Evolutionary conservation across 129 eudicot genomes (phyloP).

Genomic region (Saposhnikovia divaricata): DNA sequence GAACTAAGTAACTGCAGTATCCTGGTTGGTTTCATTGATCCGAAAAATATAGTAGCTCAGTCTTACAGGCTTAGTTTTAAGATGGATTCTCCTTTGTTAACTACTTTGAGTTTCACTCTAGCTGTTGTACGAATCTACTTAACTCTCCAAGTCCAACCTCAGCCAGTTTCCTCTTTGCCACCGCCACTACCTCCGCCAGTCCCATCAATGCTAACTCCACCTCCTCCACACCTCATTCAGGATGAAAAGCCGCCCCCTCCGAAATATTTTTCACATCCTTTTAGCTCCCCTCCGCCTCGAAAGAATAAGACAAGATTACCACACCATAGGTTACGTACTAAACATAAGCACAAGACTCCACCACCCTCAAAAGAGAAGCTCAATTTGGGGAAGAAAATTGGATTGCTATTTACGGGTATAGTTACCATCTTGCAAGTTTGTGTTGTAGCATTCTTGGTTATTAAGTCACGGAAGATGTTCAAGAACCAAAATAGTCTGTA

Average conservation of each 20-base stretch:
- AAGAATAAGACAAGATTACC: not conserved
- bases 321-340: not conserved
- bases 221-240: conserved; percentile 7
- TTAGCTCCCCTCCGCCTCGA: too few species aligned
- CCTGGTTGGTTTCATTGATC: too few species aligned
- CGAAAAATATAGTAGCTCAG: too few species aligned
- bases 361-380: conserved; percentile 2
- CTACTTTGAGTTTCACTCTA: conserved; percentile 3
- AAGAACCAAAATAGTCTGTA: conserved; percentile 2
- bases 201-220: not conserved
- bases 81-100: conserved; percentile 19
- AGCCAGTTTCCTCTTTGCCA: not conserved
- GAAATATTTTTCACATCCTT: too few species aligned
- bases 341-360: not conserved
- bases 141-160: conserved; percentile 18
- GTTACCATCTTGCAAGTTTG: conserved; percentile 23
- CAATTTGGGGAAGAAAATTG: conserved; percentile 25
- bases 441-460: conserved; percentile 21
- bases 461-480: conserved; percentile 23
- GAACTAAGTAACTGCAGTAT: too few species aligned
- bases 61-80: too few species aligned
- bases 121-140: conserved; percentile 4
- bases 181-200: conserved; percentile 8
- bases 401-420: conserved; percentile 20
- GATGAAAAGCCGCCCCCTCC: too few species aligned